These are phyloP conservation scores for Chlorella vulgaris DNA, from an alignment of 139 green algal genomes.

Conservation along the genomic window DNA sequence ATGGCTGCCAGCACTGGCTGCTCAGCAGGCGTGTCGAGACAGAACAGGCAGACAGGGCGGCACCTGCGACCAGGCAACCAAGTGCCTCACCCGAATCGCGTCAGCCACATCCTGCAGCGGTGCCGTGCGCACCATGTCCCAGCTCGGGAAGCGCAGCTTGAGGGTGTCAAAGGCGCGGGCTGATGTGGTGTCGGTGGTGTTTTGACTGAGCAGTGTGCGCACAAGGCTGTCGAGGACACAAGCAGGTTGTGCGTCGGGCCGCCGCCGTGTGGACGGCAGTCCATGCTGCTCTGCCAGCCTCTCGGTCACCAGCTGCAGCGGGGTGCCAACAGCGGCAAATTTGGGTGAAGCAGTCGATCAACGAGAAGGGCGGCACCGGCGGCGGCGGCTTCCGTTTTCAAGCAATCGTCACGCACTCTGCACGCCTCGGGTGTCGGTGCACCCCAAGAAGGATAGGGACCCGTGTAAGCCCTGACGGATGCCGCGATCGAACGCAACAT, in stretches of 20 bases:
- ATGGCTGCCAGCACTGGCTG: too few relatives aligned
- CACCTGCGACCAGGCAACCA: too few relatives aligned
- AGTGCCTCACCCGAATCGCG: conserved; percentile 30
- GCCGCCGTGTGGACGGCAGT: background rate
- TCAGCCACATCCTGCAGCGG: conserved; percentile 31
- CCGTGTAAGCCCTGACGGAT: background rate
- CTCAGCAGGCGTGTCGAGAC: too few relatives aligned
- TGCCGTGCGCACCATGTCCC: conserved; percentile 46
- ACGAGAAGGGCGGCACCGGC: too few relatives aligned
- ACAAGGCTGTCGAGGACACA: conserved; percentile 39
- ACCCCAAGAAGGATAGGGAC: background rate
- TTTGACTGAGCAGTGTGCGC: conserved; percentile 62
- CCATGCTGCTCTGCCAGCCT: conserved; percentile 31
- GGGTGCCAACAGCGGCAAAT: too few relatives aligned
- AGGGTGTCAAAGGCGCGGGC: conserved; percentile 41
- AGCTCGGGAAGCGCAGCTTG: conserved; percentile 51
- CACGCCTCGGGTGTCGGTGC: background rate
- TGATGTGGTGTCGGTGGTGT: conserved; percentile 60
- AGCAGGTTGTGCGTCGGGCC: background rate
- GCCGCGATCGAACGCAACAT: background rate
- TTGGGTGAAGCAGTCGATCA: too few relatives aligned
- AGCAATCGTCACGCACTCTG: background rate
- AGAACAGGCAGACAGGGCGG: too few relatives aligned
- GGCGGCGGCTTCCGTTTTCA: too few relatives aligned
- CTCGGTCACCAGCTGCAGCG: conserved; percentile 11